These are phyloP conservation scores for Pleomassaria siparia DNA, from an alignment of 2,329 filamentous ascomycete species.

Conservation along the genomic window DNA sequence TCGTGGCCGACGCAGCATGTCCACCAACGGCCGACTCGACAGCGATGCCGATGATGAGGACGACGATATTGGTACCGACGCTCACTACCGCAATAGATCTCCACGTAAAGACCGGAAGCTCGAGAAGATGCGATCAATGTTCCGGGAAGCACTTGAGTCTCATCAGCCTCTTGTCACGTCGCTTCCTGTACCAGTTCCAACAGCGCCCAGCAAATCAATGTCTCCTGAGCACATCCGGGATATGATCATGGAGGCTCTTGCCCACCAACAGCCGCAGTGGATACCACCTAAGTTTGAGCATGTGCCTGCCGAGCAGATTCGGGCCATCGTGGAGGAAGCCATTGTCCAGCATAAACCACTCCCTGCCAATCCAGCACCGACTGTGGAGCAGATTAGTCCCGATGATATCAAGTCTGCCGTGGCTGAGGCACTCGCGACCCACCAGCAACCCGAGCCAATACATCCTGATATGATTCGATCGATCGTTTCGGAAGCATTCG, in stretches of 20 bases:
- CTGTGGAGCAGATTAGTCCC: slow-evolving; percentile 33
- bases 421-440: slow-evolving; percentile 20
- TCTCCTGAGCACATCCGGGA: slow-evolving; percentile 21
- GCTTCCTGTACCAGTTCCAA: slow-evolving; percentile 25
- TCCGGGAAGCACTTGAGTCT: slow-evolving; percentile 64
- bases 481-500: slow-evolving; percentile 34
- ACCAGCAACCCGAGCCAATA: slow-evolving; percentile 38
- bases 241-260: slow-evolving; percentile 28
- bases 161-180: slow-evolving; percentile 42
- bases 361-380: slow-evolving; percentile 20
- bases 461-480: slow-evolving; percentile 26
- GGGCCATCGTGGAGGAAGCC: slow-evolving; percentile 53
- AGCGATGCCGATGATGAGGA: slow-evolving; percentile 97
- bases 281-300: slow-evolving; percentile 27
- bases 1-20: slow-evolving; percentile 66
- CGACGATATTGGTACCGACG: slow-evolving; percentile 61
- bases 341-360: slow-evolving; percentile 13
- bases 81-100: slow-evolving; percentile 69
- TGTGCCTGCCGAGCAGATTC: slow-evolving; percentile 70
- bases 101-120: slow-evolving; percentile 75
- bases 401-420: slow-evolving; percentile 53
- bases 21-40: slow-evolving; percentile 66
- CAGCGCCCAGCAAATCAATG: slow-evolving; percentile 13
- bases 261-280: slow-evolving; percentile 25
- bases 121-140: slow-evolving; percentile 69